A percentile compares a stretch with the other conserved stretches of the same genome.
These are phyloP conservation scores for Rehmannia glutinosa DNA, from an alignment of 257 asterid species.

Conservation along the genomic window DNA sequence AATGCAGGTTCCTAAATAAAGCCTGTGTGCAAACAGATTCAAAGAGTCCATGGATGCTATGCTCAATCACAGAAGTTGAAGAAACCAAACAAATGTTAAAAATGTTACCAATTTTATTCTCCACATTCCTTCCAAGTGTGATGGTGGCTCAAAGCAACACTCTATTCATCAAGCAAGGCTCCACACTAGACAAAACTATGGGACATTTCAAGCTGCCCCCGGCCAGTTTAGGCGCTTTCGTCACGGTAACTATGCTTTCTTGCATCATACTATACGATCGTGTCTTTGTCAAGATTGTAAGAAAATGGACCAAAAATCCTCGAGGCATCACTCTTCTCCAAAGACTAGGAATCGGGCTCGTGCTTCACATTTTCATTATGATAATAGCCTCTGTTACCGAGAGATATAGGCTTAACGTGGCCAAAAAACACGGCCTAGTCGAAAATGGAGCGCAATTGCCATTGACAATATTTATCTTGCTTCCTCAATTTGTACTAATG, in stretches of 20 bases:
- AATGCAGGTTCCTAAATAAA: slow-evolving; percentile 29
- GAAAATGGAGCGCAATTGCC: slow-evolving; percentile 25
- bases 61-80: slow-evolving; percentile 39
- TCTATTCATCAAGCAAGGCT: slow-evolving; percentile 38
- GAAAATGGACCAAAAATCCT: slow-evolving; percentile 38
- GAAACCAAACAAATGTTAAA: slow-evolving; percentile 39
- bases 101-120: slow-evolving; percentile 31
- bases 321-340: slow-evolving; percentile 48
- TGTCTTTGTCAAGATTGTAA: slow-evolving; percentile 21
- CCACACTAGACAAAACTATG: slow-evolving; percentile 28
- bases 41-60: slow-evolving; percentile 36
- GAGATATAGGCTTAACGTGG: slow-evolving; percentile 27
- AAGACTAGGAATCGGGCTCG: slow-evolving; percentile 35
- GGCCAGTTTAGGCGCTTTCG: slow-evolving; percentile 37
- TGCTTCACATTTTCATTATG: slow-evolving; percentile 36
- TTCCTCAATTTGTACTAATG: slow-evolving; percentile 41
- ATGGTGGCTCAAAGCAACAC: slow-evolving; percentile 40
- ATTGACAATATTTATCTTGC: slow-evolving; percentile 29
- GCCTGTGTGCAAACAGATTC: slow-evolving; percentile 26
- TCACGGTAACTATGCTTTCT: slow-evolving; percentile 32
- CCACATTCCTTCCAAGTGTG: slow-evolving; percentile 35
- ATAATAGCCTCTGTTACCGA: slow-evolving; percentile 32
- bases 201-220: slow-evolving; percentile 36
- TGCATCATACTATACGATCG: slow-evolving; percentile 35
- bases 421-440: slow-evolving; percentile 12